phyloP scores from a whole-genome alignment of 345 rosid species.

The Populus ilicifolia region DNA sequence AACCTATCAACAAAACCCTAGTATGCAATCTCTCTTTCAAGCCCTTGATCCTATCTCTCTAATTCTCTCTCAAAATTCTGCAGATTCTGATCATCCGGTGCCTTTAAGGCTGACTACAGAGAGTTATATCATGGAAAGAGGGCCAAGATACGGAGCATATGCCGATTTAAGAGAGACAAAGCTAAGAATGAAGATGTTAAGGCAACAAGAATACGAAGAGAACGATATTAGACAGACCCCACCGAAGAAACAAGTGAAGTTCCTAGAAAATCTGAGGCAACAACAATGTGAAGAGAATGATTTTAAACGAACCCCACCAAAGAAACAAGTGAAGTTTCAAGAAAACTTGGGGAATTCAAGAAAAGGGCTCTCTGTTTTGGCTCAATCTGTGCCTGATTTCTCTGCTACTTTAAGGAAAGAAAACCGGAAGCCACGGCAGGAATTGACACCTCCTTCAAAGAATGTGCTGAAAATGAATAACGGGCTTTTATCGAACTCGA shows the following conservation, averaged over 20 bases:
- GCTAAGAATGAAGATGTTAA: conserved; percentile 40
- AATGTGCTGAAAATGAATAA: conserved; percentile 31
- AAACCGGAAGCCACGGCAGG: conserved; percentile 56
- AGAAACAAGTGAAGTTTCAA: conserved; percentile 71
- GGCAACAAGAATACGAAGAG: conserved; percentile 32
- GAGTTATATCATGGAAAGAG: conserved; percentile 59
- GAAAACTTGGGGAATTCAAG: conserved; percentile 18
- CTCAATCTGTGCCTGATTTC: conserved; percentile 82
- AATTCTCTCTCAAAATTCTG: conserved; percentile 53
- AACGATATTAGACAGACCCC: conserved; percentile 36
- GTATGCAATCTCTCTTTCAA: conserved; percentile 33
- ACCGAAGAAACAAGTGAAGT: conserved; percentile 62
- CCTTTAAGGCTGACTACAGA: conserved; percentile 50
- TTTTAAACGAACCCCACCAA: conserved; percentile 36
- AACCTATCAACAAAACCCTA: conserved; percentile 25
- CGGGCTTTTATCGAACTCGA: conserved; percentile 37
- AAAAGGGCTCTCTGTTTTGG: conserved; percentile 44
- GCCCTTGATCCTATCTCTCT: conserved; percentile 59
- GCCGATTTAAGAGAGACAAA: conserved; percentile 63
- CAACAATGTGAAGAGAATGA: conserved; percentile 32
- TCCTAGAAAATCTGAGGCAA: conserved; percentile 31
- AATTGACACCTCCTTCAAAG: conserved; percentile 54
- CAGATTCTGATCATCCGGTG: conserved; percentile 32
- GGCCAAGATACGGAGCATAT: conserved; percentile 72
- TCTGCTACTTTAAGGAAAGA: conserved; percentile 65